phyloP scores from a whole-genome alignment of 1,284 basidiomycete species.

The Sanghuangporus weigelae region DNA sequence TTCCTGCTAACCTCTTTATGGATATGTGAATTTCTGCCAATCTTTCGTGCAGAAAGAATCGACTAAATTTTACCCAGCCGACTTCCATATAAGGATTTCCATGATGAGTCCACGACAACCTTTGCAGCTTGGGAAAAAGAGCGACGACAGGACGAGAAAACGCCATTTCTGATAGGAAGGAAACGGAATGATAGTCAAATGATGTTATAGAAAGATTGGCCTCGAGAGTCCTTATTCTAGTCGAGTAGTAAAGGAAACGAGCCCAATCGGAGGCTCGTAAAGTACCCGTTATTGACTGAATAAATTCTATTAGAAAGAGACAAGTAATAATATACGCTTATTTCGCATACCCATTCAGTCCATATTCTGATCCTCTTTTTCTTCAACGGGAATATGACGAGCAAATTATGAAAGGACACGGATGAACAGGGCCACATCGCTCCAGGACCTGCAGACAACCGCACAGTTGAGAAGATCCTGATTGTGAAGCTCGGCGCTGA shows the following conservation, averaged over 20 bases:
- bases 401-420: neutral
- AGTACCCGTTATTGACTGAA: neutral
- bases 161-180: neutral
- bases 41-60: neutral
- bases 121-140: neutral
- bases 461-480: neutral
- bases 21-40: neutral
- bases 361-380: neutral
- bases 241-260: neutral
- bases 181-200: neutral
- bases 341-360: neutral
- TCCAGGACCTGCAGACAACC: neutral
- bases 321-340: neutral
- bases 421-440: neutral
- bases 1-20: neutral
- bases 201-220: neutral
- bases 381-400: neutral
- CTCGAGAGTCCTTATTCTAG: neutral
- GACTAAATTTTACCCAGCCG: neutral
- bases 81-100: neutral
- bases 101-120: neutral
- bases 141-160: neutral
- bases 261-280: neutral
- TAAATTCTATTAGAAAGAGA: too few relatives aligned
- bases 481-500: neutral